Base-by-base conservation (phyloP, 2,329 filamentous ascomycete genomes). In the Cordyceps fumosorosea region DNA sequence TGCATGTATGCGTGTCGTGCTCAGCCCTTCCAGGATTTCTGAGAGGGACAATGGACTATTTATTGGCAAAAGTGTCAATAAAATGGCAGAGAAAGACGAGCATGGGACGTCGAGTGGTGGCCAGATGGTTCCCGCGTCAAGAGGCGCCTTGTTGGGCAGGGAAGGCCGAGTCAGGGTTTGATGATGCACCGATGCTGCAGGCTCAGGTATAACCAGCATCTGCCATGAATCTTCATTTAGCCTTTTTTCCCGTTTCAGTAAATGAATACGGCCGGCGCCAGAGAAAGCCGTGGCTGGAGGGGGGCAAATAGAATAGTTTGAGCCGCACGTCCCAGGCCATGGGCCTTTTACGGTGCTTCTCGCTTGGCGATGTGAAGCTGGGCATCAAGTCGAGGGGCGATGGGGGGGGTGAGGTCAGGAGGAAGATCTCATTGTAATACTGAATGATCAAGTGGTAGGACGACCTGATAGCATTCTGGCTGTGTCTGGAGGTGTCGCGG, bases 1-100 rank as follows among this genome's bases (percentile, higher is more conserved):
- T 52, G 57, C 48, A 60, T 53, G 48, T 47, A 60, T 60, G 57
- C 48, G 44, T 60, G 57, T 60, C 48, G 57, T 53, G 57, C 57
- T 60, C 57, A 60, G 57, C 57, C 48, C 18, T 52, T 22, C 48
- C 40, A 37, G 40, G 57, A 16, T 57, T 24, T 10, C 34, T 37
- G 20, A 22, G 6, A 42, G 48, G 11, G n/a, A 32, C 29, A 51
- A 32, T 51, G 20, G 18, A 58, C 32, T 16, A 47, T 29, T 29
- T 29, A 29, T 29, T 29, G 29, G 44, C 37, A 45, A 48, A 48
- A 56, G 4, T 56, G 37, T 37, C 24, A 56, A 56, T 44, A 44
- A 44, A 56, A 32, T 2, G 16, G 40, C 24, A 12, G n/a, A 45
- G 32, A 16, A 24, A 24, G n/a, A 22, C 18, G 18, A 34, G 29